Conservation (phyloP, 768 basidiomycete genomes). For the Russula virescens region DNA sequence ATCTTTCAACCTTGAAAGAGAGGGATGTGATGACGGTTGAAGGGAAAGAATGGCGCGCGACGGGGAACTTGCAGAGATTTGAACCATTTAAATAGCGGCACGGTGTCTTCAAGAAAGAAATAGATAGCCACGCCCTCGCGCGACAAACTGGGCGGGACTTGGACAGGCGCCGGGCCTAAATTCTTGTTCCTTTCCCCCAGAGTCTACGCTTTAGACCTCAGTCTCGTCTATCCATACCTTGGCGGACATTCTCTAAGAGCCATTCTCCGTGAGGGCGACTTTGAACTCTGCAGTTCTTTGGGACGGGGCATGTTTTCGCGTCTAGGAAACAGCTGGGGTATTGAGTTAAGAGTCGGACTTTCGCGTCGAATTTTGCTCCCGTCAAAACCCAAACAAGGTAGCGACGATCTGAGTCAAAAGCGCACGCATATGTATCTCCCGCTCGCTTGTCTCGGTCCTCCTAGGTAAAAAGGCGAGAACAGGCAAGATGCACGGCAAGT, state of each 20-base stretch:
- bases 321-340: background rate
- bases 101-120: constrained; percentile 16
- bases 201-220: background rate
- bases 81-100: constrained; percentile 14
- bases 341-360: background rate
- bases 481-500: background rate
- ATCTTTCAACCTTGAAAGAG: background rate
- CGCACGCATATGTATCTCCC: background rate
- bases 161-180: constrained; percentile 8
- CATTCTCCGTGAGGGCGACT: background rate
- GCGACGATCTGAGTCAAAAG: constrained; percentile 14
- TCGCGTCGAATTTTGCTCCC: constrained; percentile 3
- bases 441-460: constrained; percentile 7
- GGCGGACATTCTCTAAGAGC: background rate
- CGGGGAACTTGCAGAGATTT: constrained; percentile 2
- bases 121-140: background rate
- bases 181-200: constrained; percentile 2
- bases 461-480: background rate
- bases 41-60: background rate
- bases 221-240: background rate
- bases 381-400: constrained; percentile 14
- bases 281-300: background rate
- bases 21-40: background rate
- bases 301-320: background rate
- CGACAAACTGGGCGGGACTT: background rate